Conservation (phyloP, 129 eudicot species). For the Artemisia annua region DNA sequence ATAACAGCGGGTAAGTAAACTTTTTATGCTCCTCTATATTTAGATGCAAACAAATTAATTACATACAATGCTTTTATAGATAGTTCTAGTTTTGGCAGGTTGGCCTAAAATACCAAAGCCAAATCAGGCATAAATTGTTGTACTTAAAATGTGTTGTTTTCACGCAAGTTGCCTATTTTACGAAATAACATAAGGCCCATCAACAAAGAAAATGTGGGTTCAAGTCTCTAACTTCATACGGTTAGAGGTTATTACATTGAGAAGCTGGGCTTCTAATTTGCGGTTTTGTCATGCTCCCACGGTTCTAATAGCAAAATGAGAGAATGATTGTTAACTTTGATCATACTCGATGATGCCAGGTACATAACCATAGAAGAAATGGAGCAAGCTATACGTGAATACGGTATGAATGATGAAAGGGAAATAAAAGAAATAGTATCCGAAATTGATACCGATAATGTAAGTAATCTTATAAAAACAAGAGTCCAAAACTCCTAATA, state of each 20-base stretch:
- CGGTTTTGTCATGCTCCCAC: not conserved
- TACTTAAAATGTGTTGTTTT: too few relatives aligned
- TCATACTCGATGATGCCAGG: constrained; percentile 33
- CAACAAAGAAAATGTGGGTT: too few relatives aligned
- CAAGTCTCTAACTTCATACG: too few relatives aligned
- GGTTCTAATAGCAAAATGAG: not conserved
- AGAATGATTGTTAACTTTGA: not conserved
- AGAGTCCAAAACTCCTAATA: not conserved
- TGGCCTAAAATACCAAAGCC: not conserved
- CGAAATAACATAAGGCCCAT: not conserved
- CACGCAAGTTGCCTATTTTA: too few relatives aligned
- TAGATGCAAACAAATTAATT: not conserved
- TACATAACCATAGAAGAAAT: constrained; percentile 76
- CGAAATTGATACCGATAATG: constrained; percentile 73
- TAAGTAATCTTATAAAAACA: constrained; percentile 33
- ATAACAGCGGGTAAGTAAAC: constrained; percentile 66
- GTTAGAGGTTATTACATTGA: not conserved
- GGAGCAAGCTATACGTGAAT: constrained; percentile 82
- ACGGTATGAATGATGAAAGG: constrained; percentile 65
- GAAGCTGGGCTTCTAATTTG: not conserved
- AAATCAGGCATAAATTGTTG: not conserved
- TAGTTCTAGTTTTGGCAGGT: not conserved
- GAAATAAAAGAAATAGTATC: constrained; percentile 79
- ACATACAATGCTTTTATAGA: not conserved
- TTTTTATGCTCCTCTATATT: too few relatives aligned